Percentiles rank a stretch among this genome's conserved stretches.
Conservation (phyloP, 441 rosid genomes). For the Mallotus repandus region DNA sequence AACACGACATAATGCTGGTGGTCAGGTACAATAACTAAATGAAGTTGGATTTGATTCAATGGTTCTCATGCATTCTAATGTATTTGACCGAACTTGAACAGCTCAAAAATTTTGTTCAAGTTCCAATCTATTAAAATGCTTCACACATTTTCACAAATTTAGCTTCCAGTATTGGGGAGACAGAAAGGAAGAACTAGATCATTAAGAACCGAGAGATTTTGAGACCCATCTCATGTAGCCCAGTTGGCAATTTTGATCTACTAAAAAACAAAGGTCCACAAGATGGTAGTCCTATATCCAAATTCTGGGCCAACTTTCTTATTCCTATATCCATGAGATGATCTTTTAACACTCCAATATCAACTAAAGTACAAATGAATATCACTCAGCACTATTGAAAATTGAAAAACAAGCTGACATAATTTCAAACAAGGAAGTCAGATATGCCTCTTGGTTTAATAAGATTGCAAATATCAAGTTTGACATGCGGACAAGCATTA, state of each 20-base stretch:
- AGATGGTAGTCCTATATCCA: neutral
- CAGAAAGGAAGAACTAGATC: neutral
- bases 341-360: neutral
- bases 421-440: neutral
- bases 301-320: neutral
- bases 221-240: neutral
- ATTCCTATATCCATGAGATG: too few species aligned
- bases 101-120: neutral
- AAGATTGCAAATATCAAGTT: neutral
- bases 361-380: neutral
- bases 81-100: neutral
- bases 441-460: neutral
- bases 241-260: neutral
- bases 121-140: neutral
- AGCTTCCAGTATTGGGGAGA: neutral
- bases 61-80: neutral
- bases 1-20: neutral
- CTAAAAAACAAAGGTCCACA: neutral
- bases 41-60: neutral
- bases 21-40: neutral
- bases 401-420: neutral
- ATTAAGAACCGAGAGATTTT: slow-evolving; percentile 1
- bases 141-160: neutral
- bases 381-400: too few species aligned
- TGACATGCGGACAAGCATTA: neutral